A percentile compares a stretch with the other conserved stretches of the same genome.
Evolutionary conservation across 352 stramenopile genomes (phyloP).

Genomic region (Phytophthora brassicae): DNA sequence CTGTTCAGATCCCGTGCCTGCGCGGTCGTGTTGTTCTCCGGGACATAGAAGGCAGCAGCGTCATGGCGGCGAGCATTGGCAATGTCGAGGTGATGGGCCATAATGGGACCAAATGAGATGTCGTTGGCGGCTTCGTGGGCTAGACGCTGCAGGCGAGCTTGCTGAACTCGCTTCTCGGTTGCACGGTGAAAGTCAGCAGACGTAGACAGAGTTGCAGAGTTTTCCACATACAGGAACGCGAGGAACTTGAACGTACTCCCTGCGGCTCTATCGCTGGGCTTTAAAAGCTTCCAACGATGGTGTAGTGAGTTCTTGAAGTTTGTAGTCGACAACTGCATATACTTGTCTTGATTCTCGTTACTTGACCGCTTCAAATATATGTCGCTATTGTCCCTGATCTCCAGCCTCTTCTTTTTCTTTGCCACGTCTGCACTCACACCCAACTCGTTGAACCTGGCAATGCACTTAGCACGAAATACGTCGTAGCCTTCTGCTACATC

Average conservation of each 20-base stretch:
- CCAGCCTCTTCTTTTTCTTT: neutral
- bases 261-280: neutral
- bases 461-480: no score
- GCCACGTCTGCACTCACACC: neutral
- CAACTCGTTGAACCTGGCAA: no score
- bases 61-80: neutral
- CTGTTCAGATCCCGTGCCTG: neutral
- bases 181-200: neutral
- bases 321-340: neutral
- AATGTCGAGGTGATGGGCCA: neutral
- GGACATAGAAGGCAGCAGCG: neutral
- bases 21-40: neutral
- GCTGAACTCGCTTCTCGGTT: no score
- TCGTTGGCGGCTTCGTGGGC: no score
- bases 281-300: neutral
- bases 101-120: no score
- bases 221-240: neutral
- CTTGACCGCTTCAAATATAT: neutral
- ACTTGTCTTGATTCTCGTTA: no score
- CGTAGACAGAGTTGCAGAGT: neutral
- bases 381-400: neutral
- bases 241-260: neutral
- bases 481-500: no score
- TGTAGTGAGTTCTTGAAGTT: neutral
- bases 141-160: neutral